Evolutionary conservation across 116 monocot genomes (phyloP).

Genomic region (Trichopus zeylanicus): DNA sequence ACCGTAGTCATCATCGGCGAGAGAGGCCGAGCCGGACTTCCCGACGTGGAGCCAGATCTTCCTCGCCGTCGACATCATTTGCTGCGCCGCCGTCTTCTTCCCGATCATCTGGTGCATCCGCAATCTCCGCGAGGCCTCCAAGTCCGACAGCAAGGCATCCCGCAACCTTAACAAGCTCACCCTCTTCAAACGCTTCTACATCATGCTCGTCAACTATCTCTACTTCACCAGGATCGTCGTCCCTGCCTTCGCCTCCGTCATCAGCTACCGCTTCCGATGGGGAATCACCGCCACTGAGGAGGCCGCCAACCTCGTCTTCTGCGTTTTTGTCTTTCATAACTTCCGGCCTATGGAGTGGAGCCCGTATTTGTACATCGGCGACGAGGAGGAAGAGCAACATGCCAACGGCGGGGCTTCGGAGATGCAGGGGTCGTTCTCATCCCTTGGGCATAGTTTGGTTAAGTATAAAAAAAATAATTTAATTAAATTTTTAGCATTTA

Average conservation of each 20-base stretch:
- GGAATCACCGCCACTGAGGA: constrained; percentile 13
- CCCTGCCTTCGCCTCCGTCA: constrained; percentile 2
- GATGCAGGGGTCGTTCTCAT: constrained; percentile 24
- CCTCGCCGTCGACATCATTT: constrained; percentile 25
- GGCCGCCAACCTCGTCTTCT: constrained; percentile 20
- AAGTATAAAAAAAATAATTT: too few species aligned
- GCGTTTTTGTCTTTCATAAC: constrained; percentile 21
- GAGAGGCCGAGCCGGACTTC: constrained; percentile 21
- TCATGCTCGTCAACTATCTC: constrained; percentile 26
- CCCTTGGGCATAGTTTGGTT: too few species aligned
- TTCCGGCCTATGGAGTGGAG: constrained; percentile 31
- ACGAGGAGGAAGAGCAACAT: constrained; percentile 35
- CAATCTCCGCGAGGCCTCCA: constrained; percentile 35
- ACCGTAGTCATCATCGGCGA: constrained; percentile 28
- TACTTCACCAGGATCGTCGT: constrained; percentile 32
- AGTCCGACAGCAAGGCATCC: constrained; percentile 34
- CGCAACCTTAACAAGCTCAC: constrained; percentile 34
- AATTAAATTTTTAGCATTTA: too few species aligned
- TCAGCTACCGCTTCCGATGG: constrained; percentile 26
- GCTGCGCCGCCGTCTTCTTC: constrained; percentile 43
- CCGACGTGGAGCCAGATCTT: constrained; percentile 32
- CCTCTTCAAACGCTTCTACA: constrained; percentile 40
- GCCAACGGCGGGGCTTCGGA: constrained; percentile 16
- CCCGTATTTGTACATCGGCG: constrained; percentile 35
- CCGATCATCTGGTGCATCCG: constrained; percentile 39